A percentile compares a stretch with the other conserved stretches of the same genome.
Evolutionary conservation across 306 rosid species (phyloP).

Genomic region (Purshia tridentata): DNA sequence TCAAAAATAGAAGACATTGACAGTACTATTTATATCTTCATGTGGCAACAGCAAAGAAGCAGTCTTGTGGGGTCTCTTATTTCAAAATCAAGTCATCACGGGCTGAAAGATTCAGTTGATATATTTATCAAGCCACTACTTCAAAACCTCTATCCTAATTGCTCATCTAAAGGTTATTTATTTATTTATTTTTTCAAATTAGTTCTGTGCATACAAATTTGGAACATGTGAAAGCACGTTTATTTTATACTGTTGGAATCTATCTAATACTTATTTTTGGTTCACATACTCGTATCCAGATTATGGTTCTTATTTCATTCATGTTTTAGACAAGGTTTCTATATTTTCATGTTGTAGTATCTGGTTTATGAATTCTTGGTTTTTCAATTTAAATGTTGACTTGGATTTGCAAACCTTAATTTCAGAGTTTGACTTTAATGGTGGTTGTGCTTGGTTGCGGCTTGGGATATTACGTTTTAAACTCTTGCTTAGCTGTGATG

Average conservation of each 20-base stretch:
- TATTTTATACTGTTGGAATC: neutral
- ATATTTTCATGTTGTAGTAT: neutral
- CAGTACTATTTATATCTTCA: neutral
- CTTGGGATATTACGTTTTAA: conserved; percentile 71
- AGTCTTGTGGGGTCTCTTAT: conserved; percentile 40
- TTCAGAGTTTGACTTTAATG: conserved; percentile 44
- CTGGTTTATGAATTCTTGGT: neutral
- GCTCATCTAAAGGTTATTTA: conserved; percentile 53
- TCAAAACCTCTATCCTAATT: conserved; percentile 48
- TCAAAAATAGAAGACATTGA: neutral
- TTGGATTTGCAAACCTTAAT: neutral
- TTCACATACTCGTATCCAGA: neutral
- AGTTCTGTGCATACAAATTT: neutral
- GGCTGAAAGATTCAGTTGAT: conserved; percentile 53
- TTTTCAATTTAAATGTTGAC: neutral
- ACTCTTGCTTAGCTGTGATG: conserved; percentile 70
- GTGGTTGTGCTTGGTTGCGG: conserved; percentile 72
- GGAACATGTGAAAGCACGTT: neutral
- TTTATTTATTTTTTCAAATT: neutral
- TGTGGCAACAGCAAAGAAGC: conserved; percentile 43
- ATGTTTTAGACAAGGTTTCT: neutral
- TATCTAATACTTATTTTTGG: neutral
- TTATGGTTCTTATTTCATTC: neutral
- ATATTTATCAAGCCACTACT: conserved; percentile 64
- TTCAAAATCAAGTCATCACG: conserved; percentile 56